These are phyloP conservation scores for Yamadazyma sp. DNA, from an alignment of 805 yeast genomes.

Conservation along the genomic window DNA sequence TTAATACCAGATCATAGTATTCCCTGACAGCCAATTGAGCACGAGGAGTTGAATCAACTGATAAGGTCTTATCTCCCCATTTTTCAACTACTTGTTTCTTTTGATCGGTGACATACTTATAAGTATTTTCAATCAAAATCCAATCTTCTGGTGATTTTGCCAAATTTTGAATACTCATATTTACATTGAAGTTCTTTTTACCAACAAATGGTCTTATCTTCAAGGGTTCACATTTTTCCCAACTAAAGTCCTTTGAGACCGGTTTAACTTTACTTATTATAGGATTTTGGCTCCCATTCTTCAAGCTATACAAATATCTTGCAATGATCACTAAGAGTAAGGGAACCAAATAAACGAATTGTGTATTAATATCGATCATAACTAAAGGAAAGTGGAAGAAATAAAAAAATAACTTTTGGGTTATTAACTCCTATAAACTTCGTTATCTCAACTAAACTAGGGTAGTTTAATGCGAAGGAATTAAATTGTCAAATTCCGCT, in stretches of 20 bases:
- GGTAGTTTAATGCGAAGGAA: too few species aligned
- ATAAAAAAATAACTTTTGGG: too few species aligned
- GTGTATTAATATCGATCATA: too few species aligned
- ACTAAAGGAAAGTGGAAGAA: too few species aligned
- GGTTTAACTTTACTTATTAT: conserved; percentile 14
- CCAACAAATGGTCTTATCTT: conserved; percentile 37
- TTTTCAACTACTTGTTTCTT: conserved; percentile 18
- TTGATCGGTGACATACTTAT: conserved; percentile 19
- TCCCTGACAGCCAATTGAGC: conserved; percentile 42
- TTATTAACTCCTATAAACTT: too few species aligned
- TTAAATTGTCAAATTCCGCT: too few species aligned
- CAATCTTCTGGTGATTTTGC: conserved; percentile 46
- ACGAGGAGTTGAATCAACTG: conserved; percentile 16
- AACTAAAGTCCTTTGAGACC: conserved; percentile 36
- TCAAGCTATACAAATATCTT: too few species aligned
- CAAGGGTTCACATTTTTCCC: conserved; percentile 43
- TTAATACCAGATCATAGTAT: conserved; percentile 42
- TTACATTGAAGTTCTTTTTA: conserved; percentile 32
- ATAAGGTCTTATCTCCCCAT: conserved; percentile 29
- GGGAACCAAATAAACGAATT: too few species aligned
- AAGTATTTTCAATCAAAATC: conserved; percentile 61
- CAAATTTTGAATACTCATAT: conserved; percentile 32
- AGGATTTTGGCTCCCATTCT: too few species aligned
- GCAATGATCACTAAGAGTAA: too few species aligned
- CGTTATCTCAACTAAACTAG: too few species aligned